Percentiles rank a stretch among this genome's conserved stretches.
Evolutionary conservation across 441 rosid species (phyloP).

Genomic region (Pelargonium citronellum): DNA sequence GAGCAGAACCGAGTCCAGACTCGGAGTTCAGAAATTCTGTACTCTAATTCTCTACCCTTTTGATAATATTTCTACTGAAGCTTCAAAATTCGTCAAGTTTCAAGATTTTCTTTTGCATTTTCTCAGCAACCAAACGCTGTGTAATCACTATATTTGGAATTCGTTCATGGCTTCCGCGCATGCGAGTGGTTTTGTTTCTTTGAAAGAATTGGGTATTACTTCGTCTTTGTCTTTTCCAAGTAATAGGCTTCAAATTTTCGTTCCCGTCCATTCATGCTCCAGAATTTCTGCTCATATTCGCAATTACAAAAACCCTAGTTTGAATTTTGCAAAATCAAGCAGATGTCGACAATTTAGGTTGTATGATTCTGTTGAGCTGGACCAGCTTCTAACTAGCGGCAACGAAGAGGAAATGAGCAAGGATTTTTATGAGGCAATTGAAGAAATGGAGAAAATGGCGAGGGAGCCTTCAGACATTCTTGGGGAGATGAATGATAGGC

Average conservation of each 20-base stretch:
- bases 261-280: slow-evolving; percentile 22
- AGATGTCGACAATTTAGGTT: slow-evolving; percentile 33
- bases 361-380: slow-evolving; percentile 50
- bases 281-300: slow-evolving; percentile 24
- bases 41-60: background rate
- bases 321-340: slow-evolving; percentile 21
- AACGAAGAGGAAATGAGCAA: slow-evolving; percentile 67
- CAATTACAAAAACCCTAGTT: slow-evolving; percentile 29
- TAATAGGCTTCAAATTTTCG: slow-evolving; percentile 19
- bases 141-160: background rate
- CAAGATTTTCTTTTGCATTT: slow-evolving; percentile 1
- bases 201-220: slow-evolving; percentile 30
- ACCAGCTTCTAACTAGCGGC: slow-evolving; percentile 55
- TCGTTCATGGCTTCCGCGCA: slow-evolving; percentile 39
- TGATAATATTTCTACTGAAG: background rate
- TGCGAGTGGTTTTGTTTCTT: slow-evolving; percentile 26
- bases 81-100: background rate
- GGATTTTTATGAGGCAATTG: slow-evolving; percentile 76
- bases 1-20: no score
- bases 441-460: slow-evolving; percentile 77
- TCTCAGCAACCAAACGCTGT: slow-evolving; percentile 14
- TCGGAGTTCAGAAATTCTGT: no score
- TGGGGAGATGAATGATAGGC: slow-evolving; percentile 79
- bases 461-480: slow-evolving; percentile 86
- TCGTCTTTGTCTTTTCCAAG: slow-evolving; percentile 26